A percentile compares a stretch with the other conserved stretches of the same genome.
phyloP scores from a whole-genome alignment of 306 rosid species.

The Cyclanthera cordifolia region DNA sequence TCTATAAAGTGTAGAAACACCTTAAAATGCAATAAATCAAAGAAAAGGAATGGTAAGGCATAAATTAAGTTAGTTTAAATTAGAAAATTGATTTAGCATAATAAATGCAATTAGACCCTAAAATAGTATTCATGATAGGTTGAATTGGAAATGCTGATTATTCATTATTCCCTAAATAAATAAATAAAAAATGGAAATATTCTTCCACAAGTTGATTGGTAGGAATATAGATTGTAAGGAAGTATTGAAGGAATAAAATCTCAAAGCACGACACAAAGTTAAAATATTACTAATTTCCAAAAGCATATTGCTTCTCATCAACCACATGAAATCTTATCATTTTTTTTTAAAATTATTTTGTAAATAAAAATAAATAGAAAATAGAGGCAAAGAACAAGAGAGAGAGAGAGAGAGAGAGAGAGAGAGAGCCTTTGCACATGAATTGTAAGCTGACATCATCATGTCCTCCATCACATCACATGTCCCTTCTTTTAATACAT shows the following conservation, averaged over 20 bases:
- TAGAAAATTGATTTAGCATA: too few relatives aligned
- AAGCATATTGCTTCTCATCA: not conserved
- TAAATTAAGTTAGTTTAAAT: not conserved
- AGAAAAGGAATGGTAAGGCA: not conserved
- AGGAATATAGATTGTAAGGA: not conserved
- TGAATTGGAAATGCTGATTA: not conserved
- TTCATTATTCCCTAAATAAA: not conserved
- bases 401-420: too few relatives aligned
- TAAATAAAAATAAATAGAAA: not conserved
- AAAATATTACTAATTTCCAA: not conserved
- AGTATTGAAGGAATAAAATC: constrained; percentile 7
- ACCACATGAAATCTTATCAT: constrained; percentile 8
- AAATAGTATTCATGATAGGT: not conserved
- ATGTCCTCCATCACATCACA: not conserved
- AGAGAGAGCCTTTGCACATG: constrained; percentile 3
- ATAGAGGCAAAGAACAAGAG: not conserved
- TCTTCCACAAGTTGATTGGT: not conserved
- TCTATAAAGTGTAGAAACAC: too few relatives aligned
- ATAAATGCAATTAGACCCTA: not conserved
- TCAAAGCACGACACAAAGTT: not conserved
- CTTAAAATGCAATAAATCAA: too few relatives aligned
- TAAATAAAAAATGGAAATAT: not conserved
- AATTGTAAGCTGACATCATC: constrained; percentile 1
- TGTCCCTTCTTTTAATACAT: not conserved
- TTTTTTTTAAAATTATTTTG: not conserved